Conservation (phyloP, 768 basidiomycete genomes). For the Daedaleopsis sinensis region DNA sequence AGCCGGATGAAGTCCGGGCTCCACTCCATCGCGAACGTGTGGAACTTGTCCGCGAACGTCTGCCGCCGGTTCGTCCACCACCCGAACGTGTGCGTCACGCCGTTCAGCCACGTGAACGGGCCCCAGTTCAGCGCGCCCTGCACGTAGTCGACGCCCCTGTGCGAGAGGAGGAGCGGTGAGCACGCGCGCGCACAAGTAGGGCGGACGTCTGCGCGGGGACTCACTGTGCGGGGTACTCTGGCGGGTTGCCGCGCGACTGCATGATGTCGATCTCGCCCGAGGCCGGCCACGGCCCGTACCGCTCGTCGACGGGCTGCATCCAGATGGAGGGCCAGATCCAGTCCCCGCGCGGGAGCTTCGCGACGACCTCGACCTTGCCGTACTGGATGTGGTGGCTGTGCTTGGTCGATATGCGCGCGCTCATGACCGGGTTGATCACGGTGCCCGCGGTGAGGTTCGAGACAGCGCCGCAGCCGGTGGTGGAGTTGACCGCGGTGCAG, state of each 20-base stretch:
- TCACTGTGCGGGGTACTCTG: constrained; percentile 49
- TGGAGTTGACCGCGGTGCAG: constrained; percentile 62
- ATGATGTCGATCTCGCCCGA: constrained; percentile 79
- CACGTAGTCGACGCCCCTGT: constrained; percentile 46
- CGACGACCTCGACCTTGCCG: constrained; percentile 82
- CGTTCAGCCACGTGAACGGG: constrained; percentile 43
- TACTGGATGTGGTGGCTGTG: constrained; percentile 74
- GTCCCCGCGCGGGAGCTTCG: constrained; percentile 79
- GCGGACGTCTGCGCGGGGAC: constrained; percentile 25
- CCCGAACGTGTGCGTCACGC: constrained; percentile 70
- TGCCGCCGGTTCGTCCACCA: constrained; percentile 71
- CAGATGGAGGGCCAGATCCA: constrained; percentile 78
- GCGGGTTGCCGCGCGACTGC: constrained; percentile 52
- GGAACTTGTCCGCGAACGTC: constrained; percentile 71
- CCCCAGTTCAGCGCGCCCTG: constrained; percentile 55
- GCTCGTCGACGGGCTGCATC: constrained; percentile 73
- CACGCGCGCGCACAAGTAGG: too few relatives aligned
- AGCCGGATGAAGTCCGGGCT: constrained; percentile 78
- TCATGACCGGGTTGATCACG: constrained; percentile 84
- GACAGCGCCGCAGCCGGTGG: constrained; percentile 64
- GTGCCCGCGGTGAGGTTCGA: constrained; percentile 66
- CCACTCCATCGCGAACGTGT: constrained; percentile 88
- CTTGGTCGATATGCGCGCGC: constrained; percentile 78
- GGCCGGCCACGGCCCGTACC: constrained; percentile 69
- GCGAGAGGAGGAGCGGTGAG: not conserved